phyloP scores from a whole-genome alignment of 768 basidiomycete genomes.

The Xanthoconium purpureum region DNA sequence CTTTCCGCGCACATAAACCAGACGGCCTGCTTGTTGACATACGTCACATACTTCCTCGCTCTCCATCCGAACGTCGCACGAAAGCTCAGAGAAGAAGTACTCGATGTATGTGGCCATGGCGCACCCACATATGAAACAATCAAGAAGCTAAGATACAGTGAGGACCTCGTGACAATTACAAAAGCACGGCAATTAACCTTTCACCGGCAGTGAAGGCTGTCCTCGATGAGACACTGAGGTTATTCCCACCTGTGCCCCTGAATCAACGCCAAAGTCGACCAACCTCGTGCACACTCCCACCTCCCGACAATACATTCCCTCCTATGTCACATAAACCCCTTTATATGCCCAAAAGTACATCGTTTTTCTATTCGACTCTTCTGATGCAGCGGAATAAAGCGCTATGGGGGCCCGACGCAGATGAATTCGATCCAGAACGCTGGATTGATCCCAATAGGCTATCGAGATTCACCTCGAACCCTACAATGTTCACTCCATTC shows the following conservation, averaged over 20 bases:
- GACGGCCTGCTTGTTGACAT: slow-evolving; percentile 72
- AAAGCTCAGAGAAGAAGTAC: slow-evolving; percentile 58
- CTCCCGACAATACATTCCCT: slow-evolving; percentile 47
- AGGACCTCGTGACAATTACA: slow-evolving; percentile 16
- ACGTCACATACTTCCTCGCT: slow-evolving; percentile 66
- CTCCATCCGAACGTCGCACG: slow-evolving; percentile 54
- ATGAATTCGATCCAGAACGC: slow-evolving; percentile 74
- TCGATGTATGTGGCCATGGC: slow-evolving; percentile 49
- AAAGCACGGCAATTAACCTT: slow-evolving; percentile 2
- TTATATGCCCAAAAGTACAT: slow-evolving; percentile 57
- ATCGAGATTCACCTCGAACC: slow-evolving; percentile 50
- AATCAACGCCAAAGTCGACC: slow-evolving; percentile 61
- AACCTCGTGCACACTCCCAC: slow-evolving; percentile 48
- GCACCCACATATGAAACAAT: slow-evolving; percentile 56
- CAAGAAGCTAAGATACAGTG: slow-evolving; percentile 64
- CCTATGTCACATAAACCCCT: slow-evolving; percentile 38
- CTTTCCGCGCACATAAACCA: slow-evolving; percentile 21
- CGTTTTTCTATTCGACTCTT: slow-evolving; percentile 57
- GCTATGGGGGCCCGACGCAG: slow-evolving; percentile 74
- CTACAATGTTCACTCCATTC: slow-evolving; percentile 72
- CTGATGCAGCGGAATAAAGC: slow-evolving; percentile 64
- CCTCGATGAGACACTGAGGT: slow-evolving; percentile 72
- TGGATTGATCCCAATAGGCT: slow-evolving; percentile 66
- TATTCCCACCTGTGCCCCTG: slow-evolving; percentile 78
- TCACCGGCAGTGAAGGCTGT: slow-evolving; percentile 59